Base-by-base conservation (phyloP, 106 monocot genomes). In the Amphibolis antarctica region DNA sequence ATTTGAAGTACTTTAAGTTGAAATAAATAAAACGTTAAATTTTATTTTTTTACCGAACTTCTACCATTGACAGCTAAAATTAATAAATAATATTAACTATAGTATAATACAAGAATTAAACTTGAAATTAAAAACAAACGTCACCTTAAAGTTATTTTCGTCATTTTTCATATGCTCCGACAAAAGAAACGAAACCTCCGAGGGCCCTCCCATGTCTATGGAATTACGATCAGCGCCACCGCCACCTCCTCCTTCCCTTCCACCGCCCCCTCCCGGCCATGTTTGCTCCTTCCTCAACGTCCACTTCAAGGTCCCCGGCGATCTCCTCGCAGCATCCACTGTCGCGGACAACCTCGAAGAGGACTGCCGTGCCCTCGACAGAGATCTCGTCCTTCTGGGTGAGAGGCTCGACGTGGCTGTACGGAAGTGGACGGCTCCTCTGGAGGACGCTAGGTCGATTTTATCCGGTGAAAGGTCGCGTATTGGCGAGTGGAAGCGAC, bases 351-450 rank as follows among this genome's bases (percentile, higher is more conserved):
- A 44, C 15, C 66, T 82, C 42, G 28, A 48, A 1, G 47, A 51
- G 0, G 74, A 74, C 28, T 77, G 77, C 77, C 17, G 25, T 31
- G 65, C n/a, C 46, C 66, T 74, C 44, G 77, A 82, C 13, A 1
- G 47, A 2, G 66, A 66, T 17, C 51, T 77, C 52, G 29, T 19
- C 28, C 26, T 12, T 27, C 70, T 67, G 23, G 46, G 44, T 42
- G 36, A 36, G 42, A 66, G 62, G 62, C 70, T 82, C 55, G 46
- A 64, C 14, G 10, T 12, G 42, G 53, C 66, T 1, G 28, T 62
- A 14, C n/a, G 45, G 10, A 25, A 42, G 12, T 82, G 77, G 77
- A 55, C 30, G 57, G 29, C 62, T 30, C 66, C 53, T 25, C 65
- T 77, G 19, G 25, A 31, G 12, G 53, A 70, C 4, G 74, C 24